Evolutionary conservation across 108 stramenopile species (phyloP), one percentile per base, ranked within the genome.

Genomic region (Pseudonitzschia delicatissima): DNA sequence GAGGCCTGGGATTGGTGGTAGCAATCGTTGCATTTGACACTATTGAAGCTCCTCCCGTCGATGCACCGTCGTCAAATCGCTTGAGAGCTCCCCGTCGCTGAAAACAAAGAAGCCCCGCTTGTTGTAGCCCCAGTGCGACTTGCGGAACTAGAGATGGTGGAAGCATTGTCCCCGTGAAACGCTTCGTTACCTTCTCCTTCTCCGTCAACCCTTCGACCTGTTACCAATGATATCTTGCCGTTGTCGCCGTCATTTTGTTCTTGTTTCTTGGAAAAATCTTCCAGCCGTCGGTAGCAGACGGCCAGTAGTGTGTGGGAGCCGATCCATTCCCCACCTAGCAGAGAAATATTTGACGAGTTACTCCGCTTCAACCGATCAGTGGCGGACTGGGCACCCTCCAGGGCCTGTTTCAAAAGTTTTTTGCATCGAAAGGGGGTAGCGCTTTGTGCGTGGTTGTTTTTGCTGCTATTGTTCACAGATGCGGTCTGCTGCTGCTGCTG

Each of bases 401-500:
- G 45, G 6, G 68, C 68, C 49, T 61, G 68, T 48, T 69, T 58
- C 34, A 69, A 34, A 3, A 59, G 49, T 25, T 47, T 27, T 33
- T 69, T 55, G 21, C 59, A 44, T 5, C 59, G 68, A 50, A 58
- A 69, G 18, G 59, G 45, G 2, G 68, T 60, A 6, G 23, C 11
- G 7, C 27, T 58, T 15, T 0, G 8, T 1, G 57, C 25, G 5
- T 33, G 4, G 0, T 0, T 63, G 29, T 53, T 31, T n/a, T 55
- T 27, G 29, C 18, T 55, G 4, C 0, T 23, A 7, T 55, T 55
- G 17, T 49, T 57, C 27, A 13, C 39, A 8, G 3, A 6, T 8
- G 55, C 34, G 3, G 3, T 5, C n/a, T 3, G 27, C 27, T 25
- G 32, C n/a, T 15, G 29, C n/a, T 3, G 27, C 27, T 25, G 32